phyloP scores from a whole-genome alignment of 2,329 filamentous ascomycete genomes.

The Volutella citrinella region DNA sequence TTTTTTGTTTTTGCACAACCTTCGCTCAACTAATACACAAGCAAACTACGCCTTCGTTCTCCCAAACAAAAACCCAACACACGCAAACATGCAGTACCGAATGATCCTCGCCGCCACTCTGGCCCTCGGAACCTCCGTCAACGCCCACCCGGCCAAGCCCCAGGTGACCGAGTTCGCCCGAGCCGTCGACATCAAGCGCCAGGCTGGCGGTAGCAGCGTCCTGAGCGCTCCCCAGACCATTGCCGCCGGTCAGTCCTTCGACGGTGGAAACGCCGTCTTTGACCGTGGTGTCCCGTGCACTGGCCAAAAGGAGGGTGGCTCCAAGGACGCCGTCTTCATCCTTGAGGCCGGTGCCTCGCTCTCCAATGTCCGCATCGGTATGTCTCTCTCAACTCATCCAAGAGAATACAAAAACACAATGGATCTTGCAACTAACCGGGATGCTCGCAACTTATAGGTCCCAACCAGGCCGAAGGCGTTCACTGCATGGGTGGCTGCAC shows the following conservation, averaged over 20 bases:
- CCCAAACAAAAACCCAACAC: too few relatives aligned
- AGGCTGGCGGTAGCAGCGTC: constrained; percentile 20
- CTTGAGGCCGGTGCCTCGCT: constrained; percentile 40
- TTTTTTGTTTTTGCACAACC: constrained; percentile 7
- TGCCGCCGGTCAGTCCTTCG: constrained; percentile 25
- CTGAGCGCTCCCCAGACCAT: constrained; percentile 23
- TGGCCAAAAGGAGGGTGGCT: constrained; percentile 24
- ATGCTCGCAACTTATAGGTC: constrained; percentile 10
- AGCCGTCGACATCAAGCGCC: constrained; percentile 14
- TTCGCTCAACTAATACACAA: too few relatives aligned
- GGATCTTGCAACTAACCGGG: background rate
- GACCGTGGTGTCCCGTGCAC: constrained; percentile 26
- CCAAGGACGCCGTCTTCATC: constrained; percentile 41
- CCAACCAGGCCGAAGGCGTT: constrained; percentile 42
- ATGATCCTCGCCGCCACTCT: constrained; percentile 22
- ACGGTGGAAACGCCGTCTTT: constrained; percentile 25
- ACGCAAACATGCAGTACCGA: constrained; percentile 29
- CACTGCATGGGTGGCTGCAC: constrained; percentile 44
- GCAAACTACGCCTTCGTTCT: too few relatives aligned
- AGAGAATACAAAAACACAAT: too few relatives aligned
- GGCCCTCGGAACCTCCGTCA: constrained; percentile 19
- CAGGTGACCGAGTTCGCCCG: constrained; percentile 19
- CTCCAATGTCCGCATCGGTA: constrained; percentile 45
- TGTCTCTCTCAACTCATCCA: background rate
- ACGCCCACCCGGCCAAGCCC: constrained; percentile 17